Evolutionary conservation across 306 rosid genomes (phyloP).

Genomic region (Casuarina cunninghamiana): DNA sequence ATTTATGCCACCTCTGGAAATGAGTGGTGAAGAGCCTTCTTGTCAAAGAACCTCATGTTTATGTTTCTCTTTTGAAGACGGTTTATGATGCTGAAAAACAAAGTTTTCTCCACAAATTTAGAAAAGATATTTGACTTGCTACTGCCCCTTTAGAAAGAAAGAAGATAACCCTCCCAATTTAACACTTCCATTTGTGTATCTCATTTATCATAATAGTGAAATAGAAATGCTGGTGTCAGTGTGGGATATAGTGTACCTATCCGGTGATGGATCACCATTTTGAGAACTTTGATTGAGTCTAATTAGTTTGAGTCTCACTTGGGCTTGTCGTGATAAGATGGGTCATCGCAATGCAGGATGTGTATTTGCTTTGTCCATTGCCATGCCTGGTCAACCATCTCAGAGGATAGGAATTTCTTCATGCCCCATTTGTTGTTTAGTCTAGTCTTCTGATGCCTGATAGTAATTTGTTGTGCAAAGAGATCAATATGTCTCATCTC

Average conservation of each 20-base stretch:
- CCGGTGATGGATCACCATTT: neutral
- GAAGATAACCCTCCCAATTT: neutral
- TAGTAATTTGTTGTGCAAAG: neutral
- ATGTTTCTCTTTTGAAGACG: neutral
- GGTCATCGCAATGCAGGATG: neutral
- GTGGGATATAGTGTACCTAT: neutral
- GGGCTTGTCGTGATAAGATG: neutral
- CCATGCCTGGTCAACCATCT: neutral
- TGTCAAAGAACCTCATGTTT: neutral
- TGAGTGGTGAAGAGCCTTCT: neutral
- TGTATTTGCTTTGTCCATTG: neutral
- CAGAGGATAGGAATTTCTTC: neutral
- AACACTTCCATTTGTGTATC: neutral
- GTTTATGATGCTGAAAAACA: neutral
- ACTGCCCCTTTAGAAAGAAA: neutral
- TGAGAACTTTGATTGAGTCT: neutral
- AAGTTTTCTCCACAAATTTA: neutral
- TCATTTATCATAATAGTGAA: neutral
- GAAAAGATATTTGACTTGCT: neutral
- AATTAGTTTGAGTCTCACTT: neutral
- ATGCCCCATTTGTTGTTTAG: neutral
- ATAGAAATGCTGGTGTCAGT: neutral
- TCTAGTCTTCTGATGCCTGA: neutral
- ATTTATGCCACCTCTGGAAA: neutral
- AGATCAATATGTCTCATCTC: neutral